Evolutionary conservation across 2,329 filamentous ascomycete species (phyloP).

Genomic region (Onygena corvina): DNA sequence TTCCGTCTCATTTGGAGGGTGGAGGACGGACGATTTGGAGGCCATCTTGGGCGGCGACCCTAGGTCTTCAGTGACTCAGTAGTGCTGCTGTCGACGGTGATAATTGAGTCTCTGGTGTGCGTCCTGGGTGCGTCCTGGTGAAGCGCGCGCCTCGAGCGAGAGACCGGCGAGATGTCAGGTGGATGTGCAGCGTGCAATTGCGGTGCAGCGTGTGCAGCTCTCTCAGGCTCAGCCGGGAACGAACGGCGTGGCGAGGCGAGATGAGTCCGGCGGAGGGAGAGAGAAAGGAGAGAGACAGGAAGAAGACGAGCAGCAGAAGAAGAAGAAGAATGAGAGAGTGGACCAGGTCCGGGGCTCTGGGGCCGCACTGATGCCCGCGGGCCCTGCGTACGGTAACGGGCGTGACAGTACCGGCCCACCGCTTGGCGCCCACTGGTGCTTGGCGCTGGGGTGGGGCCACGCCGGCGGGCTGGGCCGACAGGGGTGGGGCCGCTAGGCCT

Average conservation of each 20-base stretch:
- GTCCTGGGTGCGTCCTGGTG: no score
- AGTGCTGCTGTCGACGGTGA: no score
- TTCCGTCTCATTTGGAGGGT: conserved; percentile 44
- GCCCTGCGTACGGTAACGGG: not conserved
- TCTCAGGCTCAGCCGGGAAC: not conserved
- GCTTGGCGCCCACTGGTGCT: not conserved
- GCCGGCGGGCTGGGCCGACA: conserved; percentile 2
- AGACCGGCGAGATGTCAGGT: no score
- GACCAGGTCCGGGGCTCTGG: conserved; percentile 8
- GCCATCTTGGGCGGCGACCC: conserved; percentile 35
- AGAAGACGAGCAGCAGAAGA: not conserved
- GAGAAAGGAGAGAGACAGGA: not conserved
- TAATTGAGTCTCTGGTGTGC: no score
- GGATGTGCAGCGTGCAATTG: no score
- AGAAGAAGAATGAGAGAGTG: not conserved
- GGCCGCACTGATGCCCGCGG: not conserved
- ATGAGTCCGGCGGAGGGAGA: not conserved
- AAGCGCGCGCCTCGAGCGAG: no score
- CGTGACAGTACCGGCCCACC: not conserved
- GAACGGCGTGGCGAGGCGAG: not conserved
- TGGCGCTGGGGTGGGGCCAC: not conserved
- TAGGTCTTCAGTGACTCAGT: not conserved
- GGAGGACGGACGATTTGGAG: conserved; percentile 25
- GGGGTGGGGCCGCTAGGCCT: no score
- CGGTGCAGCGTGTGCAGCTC: no score